Percentiles rank a stretch among this genome's conserved stretches.
phyloP scores from a whole-genome alignment of 768 basidiomycete genomes.

The Podaxis carcinomalis region DNA sequence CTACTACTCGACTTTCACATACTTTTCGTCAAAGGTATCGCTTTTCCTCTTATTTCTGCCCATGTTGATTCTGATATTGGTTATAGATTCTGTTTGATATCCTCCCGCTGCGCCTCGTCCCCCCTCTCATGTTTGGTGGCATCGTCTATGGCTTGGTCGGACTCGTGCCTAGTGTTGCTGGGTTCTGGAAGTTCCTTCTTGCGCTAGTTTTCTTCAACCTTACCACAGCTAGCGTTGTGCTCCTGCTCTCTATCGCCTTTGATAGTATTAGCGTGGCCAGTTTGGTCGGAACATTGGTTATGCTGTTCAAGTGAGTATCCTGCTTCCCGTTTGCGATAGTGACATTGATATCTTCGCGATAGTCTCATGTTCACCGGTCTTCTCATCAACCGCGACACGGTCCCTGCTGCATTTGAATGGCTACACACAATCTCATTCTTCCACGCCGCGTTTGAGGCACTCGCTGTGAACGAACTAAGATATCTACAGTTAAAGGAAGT shows the following conservation, averaged over 20 bases:
- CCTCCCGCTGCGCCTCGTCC: constrained; percentile 88
- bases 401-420: constrained; percentile 72
- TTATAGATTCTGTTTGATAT: constrained; percentile 90
- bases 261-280: constrained; percentile 86
- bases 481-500: constrained; percentile 91
- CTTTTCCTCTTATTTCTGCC: constrained; percentile 15
- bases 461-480: constrained; percentile 95
- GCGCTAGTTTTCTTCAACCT: constrained; percentile 95
- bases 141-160: constrained; percentile 96
- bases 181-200: constrained; percentile 98
- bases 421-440: constrained; percentile 93
- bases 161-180: constrained; percentile 82
- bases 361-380: constrained; percentile 95
- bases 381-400: constrained; percentile 88
- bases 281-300: constrained; percentile 89
- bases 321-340: background rate
- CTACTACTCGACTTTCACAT: constrained; percentile 95
- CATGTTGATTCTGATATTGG: background rate
- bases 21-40: constrained; percentile 84
- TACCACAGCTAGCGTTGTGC: constrained; percentile 88
- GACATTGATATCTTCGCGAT: background rate
- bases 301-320: constrained; percentile 91
- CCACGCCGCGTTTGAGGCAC: constrained; percentile 96
- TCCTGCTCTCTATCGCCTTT: constrained; percentile 88
- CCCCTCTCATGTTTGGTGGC: constrained; percentile 91